Evolutionary conservation across 192 early-diverging fungal species (phyloP).

Genomic region (Backusella morwellensis): DNA sequence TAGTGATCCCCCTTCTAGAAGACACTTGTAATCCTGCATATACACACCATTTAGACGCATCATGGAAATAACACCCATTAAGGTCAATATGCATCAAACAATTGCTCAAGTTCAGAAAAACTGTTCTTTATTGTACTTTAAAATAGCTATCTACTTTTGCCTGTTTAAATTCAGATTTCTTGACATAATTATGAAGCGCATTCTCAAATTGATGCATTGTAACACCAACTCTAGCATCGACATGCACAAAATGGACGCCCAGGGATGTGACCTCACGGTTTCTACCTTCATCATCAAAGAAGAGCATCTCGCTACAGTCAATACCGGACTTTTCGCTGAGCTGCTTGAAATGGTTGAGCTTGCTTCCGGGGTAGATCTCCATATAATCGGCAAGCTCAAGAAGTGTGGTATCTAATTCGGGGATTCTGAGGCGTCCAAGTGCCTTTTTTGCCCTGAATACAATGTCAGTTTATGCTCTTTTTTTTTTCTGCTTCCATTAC

Average conservation of each 20-base stretch:
- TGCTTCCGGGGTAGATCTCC: constrained; percentile 39
- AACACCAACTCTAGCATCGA: constrained; percentile 31
- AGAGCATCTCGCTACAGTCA: constrained; percentile 43
- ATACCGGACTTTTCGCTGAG: constrained; percentile 33
- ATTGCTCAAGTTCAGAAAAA: no score
- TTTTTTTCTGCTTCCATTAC: neutral
- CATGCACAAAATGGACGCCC: constrained; percentile 39
- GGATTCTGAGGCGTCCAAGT: constrained; percentile 11
- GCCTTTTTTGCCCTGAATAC: constrained; percentile 18
- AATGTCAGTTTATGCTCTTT: neutral
- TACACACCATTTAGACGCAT: no score
- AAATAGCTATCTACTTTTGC: constrained; percentile 4
- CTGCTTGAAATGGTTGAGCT: constrained; percentile 35
- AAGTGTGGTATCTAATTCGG: constrained; percentile 23
- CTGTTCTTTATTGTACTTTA: neutral
- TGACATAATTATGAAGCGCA: constrained; percentile 7
- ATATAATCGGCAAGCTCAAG: constrained; percentile 22
- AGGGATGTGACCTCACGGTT: constrained; percentile 35
- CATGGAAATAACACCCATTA: no score
- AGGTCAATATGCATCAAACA: no score
- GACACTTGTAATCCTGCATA: no score
- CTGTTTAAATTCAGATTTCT: constrained; percentile 6
- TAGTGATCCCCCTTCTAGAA: no score
- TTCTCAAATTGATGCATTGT: constrained; percentile 29
- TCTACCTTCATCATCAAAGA: constrained; percentile 48